These are phyloP conservation scores for Candida saitoana DNA, from an alignment of 805 yeast species.

Conservation along the genomic window DNA sequence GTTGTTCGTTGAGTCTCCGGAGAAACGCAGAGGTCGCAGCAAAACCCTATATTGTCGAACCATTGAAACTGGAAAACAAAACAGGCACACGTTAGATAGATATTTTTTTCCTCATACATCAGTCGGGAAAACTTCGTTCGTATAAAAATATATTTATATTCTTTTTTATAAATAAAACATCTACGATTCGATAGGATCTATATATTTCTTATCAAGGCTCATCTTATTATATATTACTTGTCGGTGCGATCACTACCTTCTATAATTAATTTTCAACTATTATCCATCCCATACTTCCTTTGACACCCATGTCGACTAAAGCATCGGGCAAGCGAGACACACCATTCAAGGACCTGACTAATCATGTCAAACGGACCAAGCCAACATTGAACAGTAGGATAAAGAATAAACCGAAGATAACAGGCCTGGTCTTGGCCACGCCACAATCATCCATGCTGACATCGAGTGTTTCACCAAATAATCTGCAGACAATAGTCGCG, in stretches of 20 bases:
- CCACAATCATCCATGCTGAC: background rate
- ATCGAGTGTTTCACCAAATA: background rate
- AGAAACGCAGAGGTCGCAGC: too few relatives aligned
- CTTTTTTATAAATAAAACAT: background rate
- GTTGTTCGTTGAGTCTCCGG: too few relatives aligned
- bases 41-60: background rate
- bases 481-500: background rate
- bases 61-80: background rate
- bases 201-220: background rate
- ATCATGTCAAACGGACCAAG: background rate
- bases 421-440: background rate
- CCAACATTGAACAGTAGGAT: background rate
- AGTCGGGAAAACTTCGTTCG: background rate
- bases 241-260: background rate
- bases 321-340: background rate
- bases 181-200: background rate
- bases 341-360: background rate
- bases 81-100: background rate
- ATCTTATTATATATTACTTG: background rate
- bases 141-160: too few relatives aligned
- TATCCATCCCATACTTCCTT: background rate
- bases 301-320: background rate
- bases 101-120: background rate
- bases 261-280: too few relatives aligned
- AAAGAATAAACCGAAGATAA: background rate